phyloP scores from a whole-genome alignment of 805 yeast species.

The Cyberlindnera subsufficiens region DNA sequence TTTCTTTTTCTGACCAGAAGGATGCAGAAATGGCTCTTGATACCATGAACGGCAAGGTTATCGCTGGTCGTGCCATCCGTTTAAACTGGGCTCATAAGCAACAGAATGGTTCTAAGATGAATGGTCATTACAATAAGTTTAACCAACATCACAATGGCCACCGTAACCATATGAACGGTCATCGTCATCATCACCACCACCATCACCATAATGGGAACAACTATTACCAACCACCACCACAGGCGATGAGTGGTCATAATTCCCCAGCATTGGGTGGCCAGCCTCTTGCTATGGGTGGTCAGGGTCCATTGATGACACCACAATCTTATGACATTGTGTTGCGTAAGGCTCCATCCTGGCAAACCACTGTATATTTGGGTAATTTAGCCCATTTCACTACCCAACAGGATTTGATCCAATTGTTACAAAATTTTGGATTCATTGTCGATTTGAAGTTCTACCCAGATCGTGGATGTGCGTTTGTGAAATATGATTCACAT shows the following conservation, averaged over 20 bases:
- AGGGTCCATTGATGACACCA: conserved; percentile 28
- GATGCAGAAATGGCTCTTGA: conserved; percentile 74
- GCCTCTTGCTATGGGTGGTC: not conserved
- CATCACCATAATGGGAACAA: conserved; percentile 6
- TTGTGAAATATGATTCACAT: conserved; percentile 80
- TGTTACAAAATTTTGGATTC: conserved; percentile 74
- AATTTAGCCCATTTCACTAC: conserved; percentile 74
- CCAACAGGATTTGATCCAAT: conserved; percentile 66
- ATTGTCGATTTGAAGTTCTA: conserved; percentile 76
- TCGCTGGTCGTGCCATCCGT: conserved; percentile 73
- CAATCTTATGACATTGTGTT: conserved; percentile 65
- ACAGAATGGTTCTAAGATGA: conserved; percentile 21
- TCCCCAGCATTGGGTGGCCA: not conserved
- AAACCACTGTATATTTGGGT: conserved; percentile 82
- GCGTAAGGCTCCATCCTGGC: conserved; percentile 77
- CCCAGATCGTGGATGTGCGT: conserved; percentile 83
- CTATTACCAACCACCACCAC: conserved; percentile 4
- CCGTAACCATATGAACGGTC: conserved; percentile 11
- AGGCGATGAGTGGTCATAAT: conserved; percentile 2
- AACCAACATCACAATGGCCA: conserved; percentile 8
- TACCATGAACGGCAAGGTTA: conserved; percentile 65
- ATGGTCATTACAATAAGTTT: conserved; percentile 5
- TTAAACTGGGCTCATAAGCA: conserved; percentile 86
- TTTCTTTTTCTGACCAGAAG: conserved; percentile 56
- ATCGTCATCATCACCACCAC: conserved; percentile 6